These are phyloP conservation scores for Trichophyton verrucosum DNA, from an alignment of 2,329 filamentous ascomycete genomes.

Conservation along the genomic window DNA sequence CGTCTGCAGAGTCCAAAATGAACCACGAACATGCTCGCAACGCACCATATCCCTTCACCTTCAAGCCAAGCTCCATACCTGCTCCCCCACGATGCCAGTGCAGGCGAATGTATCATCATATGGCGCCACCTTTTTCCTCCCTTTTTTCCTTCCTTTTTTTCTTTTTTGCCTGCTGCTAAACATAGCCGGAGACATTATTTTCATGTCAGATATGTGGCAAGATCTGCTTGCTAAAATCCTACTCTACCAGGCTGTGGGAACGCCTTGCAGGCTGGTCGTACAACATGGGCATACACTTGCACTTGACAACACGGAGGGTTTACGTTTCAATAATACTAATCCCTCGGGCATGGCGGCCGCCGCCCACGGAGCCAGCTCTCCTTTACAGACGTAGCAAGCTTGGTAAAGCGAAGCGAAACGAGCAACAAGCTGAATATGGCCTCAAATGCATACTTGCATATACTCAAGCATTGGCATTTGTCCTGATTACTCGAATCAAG, in stretches of 20 bases:
- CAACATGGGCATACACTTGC: not conserved
- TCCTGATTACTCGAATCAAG: not conserved
- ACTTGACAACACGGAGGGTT: not conserved
- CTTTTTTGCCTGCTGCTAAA: not conserved
- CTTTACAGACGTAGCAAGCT: not conserved
- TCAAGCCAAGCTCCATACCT: not conserved
- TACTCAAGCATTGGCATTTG: not conserved
- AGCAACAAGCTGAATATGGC: not conserved
- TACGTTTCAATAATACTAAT: not conserved
- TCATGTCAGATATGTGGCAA: not conserved
- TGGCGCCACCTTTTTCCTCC: not conserved
- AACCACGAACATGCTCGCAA: not conserved
- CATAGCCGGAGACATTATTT: not conserved
- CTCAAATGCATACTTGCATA: not conserved
- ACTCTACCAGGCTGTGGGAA: not conserved
- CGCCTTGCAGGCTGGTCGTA: not conserved
- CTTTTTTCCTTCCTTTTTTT: not conserved
- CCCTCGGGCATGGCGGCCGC: not conserved
- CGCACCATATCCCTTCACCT: not conserved
- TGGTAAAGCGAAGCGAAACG: not conserved
- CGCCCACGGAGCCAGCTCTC: not conserved
- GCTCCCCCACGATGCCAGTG: not conserved
- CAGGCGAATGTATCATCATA: not conserved
- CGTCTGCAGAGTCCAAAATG: not conserved
- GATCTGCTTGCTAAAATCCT: not conserved